Base-by-base conservation (phyloP, 2,329 filamentous ascomycete species). In the Cephalotrichum gorgonifer region DNA sequence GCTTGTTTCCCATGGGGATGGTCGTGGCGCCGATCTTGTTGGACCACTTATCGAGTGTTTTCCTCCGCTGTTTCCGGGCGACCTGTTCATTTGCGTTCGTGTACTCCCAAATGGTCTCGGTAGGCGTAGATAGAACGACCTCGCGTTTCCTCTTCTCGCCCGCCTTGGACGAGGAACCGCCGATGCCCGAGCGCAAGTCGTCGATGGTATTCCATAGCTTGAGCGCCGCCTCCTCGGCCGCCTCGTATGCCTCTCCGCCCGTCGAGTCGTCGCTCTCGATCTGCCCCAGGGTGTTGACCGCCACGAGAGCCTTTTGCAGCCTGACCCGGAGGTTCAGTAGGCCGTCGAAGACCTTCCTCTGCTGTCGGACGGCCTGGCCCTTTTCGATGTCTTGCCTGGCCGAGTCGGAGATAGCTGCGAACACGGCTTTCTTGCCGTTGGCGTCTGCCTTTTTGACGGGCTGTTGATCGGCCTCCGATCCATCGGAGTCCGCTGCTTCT, bases 251-350 rank as follows among this genome's bases (percentile, higher is more conserved):
- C 62, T 76, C 69, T 14, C 66, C 62, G 30, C 66, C 65, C 38
- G 69, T 60, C 3, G 63, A 54, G 54, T 59, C 50, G 62, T 59
- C 61, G 5, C 60, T 56, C 3, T 27, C 31, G 2, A 75, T 56
- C 1, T 70, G 61, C 15, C 75, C 64, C 38, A 94, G 72, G 1
- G 88, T 85, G 64, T 96, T 96, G 25, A 84, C 79, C 0, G 86
- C 83, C 15, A 93, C 78, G 14, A 98, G 69, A 2, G 87, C 88
- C 64, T 96, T 97, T 64, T 98, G 94, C 17, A 98, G 70, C 52
- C 91, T 86, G 60, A 98, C 96, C 20, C 93, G 83, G 14, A 89
- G 78, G 66, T 95, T 95, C 28, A 98, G 76, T 1, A 97, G 78
- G 1, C 86, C 80, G 57, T 97, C 91, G 60, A 95, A 98, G 1